phyloP scores from a whole-genome alignment of 306 rosid species.

The Lablab purpureus region DNA sequence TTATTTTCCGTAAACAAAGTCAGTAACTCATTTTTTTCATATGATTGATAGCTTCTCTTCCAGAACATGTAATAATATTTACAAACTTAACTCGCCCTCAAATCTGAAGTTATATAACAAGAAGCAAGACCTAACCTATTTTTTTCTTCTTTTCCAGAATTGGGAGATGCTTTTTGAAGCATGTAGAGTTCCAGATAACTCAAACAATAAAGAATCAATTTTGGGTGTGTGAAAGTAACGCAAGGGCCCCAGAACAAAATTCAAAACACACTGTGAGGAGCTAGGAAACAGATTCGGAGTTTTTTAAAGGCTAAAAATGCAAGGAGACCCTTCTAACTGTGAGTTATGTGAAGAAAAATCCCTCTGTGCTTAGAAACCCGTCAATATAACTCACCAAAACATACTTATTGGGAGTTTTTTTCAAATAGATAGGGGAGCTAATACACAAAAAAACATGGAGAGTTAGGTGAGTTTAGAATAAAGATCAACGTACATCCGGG shows the following conservation, averaged over 20 bases:
- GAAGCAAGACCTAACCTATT: conserved; percentile 23
- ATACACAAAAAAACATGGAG: no score
- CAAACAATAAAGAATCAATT: background rate
- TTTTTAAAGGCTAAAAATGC: no score
- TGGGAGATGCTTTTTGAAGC: background rate
- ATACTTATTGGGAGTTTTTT: no score
- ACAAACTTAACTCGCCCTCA: background rate
- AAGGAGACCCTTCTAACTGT: no score
- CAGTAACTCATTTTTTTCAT: background rate
- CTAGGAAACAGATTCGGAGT: background rate
- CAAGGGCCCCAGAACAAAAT: background rate
- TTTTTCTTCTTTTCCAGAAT: background rate
- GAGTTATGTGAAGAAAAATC: no score
- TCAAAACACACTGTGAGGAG: background rate
- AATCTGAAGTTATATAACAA: background rate
- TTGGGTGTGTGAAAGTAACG: background rate
- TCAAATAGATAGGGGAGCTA: no score
- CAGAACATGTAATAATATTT: conserved; percentile 16
- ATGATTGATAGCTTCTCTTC: background rate
- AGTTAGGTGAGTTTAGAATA: background rate
- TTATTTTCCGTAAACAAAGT: background rate
- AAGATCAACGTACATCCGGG: no score
- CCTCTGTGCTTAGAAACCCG: no score
- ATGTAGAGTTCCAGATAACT: conserved; percentile 5
- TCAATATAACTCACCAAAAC: no score